Conservation (phyloP, 2,329 filamentous ascomycete species). For the Talaromyces sp. region DNA sequence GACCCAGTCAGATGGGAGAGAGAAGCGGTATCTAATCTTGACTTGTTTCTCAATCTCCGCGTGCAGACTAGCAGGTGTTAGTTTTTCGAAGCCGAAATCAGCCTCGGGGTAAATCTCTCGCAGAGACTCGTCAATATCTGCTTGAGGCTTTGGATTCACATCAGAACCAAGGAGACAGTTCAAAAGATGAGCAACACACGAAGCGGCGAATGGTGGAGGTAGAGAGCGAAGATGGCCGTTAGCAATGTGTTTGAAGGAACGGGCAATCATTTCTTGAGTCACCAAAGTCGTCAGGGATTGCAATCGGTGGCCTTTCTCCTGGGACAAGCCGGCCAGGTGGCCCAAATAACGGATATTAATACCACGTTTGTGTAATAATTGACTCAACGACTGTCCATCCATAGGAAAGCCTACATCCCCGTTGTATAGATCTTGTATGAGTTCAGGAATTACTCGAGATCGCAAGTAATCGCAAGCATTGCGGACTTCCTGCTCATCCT, state of each 20-base stretch:
- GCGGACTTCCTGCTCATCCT: conserved; percentile 85
- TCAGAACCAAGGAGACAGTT: conserved; percentile 84
- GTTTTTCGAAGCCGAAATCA: conserved; percentile 74
- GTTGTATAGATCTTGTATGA: conserved; percentile 82
- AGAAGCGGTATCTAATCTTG: conserved; percentile 70
- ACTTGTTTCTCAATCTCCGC: conserved; percentile 70
- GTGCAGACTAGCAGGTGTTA: conserved; percentile 70
- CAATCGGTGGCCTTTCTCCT: conserved; percentile 65
- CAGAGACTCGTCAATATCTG: conserved; percentile 72
- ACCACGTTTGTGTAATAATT: conserved; percentile 89
- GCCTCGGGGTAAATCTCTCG: conserved; percentile 74
- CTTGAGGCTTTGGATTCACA: conserved; percentile 71
- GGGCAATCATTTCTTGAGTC: conserved; percentile 89
- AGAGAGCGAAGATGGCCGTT: conserved; percentile 75
- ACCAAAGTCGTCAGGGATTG: conserved; percentile 73
- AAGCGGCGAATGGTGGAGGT: conserved; percentile 72
- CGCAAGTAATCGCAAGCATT: conserved; percentile 76
- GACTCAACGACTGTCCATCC: conserved; percentile 89
- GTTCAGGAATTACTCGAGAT: conserved; percentile 73
- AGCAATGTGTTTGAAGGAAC: conserved; percentile 90
- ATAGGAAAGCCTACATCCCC: conserved; percentile 96
- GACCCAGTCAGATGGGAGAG: conserved; percentile 66
- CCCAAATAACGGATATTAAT: conserved; percentile 98
- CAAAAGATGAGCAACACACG: conserved; percentile 79
- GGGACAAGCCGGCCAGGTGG: conserved; percentile 68